phyloP scores from a whole-genome alignment of 108 stramenopile genomes.

The Parmales sp. region DNA sequence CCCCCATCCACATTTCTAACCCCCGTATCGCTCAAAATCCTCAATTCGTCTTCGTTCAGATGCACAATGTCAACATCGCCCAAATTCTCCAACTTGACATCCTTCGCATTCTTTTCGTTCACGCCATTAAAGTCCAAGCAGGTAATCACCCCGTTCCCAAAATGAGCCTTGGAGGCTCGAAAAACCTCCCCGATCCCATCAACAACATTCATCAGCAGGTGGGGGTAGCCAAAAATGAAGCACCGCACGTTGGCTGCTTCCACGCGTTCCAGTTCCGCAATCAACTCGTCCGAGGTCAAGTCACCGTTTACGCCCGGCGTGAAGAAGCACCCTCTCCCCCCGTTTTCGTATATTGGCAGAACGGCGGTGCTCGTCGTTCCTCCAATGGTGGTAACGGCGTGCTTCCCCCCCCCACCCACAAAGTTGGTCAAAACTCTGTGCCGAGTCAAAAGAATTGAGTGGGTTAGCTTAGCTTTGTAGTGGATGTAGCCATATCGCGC shows the following conservation, averaged over 20 bases:
- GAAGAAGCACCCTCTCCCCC: conserved; percentile 3
- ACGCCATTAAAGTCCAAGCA: conserved; percentile 1
- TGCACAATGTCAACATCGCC: not conserved
- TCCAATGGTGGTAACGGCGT: not conserved
- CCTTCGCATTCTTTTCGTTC: not conserved
- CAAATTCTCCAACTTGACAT: not conserved
- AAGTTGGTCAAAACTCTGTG: not conserved
- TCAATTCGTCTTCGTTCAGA: not conserved
- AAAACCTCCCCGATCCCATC: not conserved
- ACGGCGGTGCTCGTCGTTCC: not conserved
- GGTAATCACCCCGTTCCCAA: too few species aligned
- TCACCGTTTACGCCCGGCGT: not conserved
- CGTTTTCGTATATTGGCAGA: not conserved
- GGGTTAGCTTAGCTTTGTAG: not conserved
- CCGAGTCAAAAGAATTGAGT: not conserved
- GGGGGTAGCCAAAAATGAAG: conserved; percentile 3
- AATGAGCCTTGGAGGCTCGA: not conserved
- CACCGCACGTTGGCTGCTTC: not conserved
- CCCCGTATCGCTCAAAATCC: not conserved
- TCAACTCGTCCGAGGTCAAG: too few species aligned
- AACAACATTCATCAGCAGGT: not conserved
- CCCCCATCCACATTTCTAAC: not conserved
- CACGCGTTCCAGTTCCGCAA: not conserved
- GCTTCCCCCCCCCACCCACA: not conserved
- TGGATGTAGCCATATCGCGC: too few species aligned